Conservation (phyloP, 169 alveolate species). For the Plasmodium berghei region DNA sequence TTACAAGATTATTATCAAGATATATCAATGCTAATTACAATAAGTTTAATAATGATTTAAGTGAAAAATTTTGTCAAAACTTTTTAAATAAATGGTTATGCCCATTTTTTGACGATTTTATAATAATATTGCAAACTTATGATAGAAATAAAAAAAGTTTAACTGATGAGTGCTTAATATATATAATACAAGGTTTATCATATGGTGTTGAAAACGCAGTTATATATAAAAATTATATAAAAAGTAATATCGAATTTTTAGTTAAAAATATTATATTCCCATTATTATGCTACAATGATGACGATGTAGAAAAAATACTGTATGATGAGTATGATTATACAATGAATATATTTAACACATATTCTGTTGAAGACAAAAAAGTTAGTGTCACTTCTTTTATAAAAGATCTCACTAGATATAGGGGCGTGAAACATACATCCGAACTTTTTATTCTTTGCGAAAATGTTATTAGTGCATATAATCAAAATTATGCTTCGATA, state of each 20-base stretch:
- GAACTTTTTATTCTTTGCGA: conserved; percentile 43
- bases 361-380: conserved; percentile 55
- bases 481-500: conserved; percentile 36
- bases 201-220: conserved; percentile 75
- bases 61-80: conserved; percentile 44
- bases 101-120: conserved; percentile 59
- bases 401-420: conserved; percentile 59
- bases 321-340: conserved; percentile 65
- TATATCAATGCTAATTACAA: conserved; percentile 61
- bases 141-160: conserved; percentile 46
- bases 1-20: conserved; percentile 44
- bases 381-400: conserved; percentile 49
- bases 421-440: conserved; percentile 59
- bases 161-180: conserved; percentile 67
- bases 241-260: conserved; percentile 51
- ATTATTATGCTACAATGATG: conserved; percentile 55
- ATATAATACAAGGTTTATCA: conserved; percentile 47
- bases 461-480: conserved; percentile 48
- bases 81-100: conserved; percentile 73
- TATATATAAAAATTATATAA: conserved; percentile 59
- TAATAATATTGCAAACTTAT: conserved; percentile 52
- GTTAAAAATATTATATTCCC: conserved; percentile 46
- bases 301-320: conserved; percentile 44
- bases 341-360: conserved; percentile 59
- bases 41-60: conserved; percentile 44